Conservation (phyloP, 495 filamentous ascomycete genomes). For the Penicillium roqueforti region DNA sequence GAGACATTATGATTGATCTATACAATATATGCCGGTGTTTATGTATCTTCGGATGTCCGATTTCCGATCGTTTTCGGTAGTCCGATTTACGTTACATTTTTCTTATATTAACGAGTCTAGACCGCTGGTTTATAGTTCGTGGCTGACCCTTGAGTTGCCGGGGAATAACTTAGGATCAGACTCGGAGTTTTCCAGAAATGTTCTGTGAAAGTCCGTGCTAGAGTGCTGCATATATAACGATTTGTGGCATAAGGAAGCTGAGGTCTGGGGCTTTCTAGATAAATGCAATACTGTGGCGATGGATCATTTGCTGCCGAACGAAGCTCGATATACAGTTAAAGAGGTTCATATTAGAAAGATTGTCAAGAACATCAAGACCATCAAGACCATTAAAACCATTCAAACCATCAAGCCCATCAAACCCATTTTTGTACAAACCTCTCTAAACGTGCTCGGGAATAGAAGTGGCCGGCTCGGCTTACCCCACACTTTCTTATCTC, state of each 20-base stretch:
- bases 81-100: not conserved
- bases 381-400: too few relatives aligned
- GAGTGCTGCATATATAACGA: slow-evolving; percentile 39
- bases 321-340: not conserved
- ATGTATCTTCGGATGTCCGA: not conserved
- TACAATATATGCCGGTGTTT: too few relatives aligned
- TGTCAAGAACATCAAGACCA: too few relatives aligned
- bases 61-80: not conserved
- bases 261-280: slow-evolving; percentile 26
- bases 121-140: not conserved
- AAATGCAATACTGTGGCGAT: slow-evolving; percentile 14
- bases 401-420: not conserved
- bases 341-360: not conserved
- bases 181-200: slow-evolving; percentile 36
- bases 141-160: slow-evolving; percentile 37
- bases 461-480: not conserved
- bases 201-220: slow-evolving; percentile 30
- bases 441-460: too few relatives aligned
- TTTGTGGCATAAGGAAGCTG: slow-evolving; percentile 28
- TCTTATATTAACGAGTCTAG: not conserved
- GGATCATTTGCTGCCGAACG: not conserved
- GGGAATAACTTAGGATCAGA: slow-evolving; percentile 36
- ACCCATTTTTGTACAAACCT: too few relatives aligned
- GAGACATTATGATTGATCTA: too few relatives aligned
- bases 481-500: slow-evolving; percentile 11